Base-by-base conservation (phyloP, 1,284 basidiomycete genomes). In the Cryptococcus neoformans region DNA sequence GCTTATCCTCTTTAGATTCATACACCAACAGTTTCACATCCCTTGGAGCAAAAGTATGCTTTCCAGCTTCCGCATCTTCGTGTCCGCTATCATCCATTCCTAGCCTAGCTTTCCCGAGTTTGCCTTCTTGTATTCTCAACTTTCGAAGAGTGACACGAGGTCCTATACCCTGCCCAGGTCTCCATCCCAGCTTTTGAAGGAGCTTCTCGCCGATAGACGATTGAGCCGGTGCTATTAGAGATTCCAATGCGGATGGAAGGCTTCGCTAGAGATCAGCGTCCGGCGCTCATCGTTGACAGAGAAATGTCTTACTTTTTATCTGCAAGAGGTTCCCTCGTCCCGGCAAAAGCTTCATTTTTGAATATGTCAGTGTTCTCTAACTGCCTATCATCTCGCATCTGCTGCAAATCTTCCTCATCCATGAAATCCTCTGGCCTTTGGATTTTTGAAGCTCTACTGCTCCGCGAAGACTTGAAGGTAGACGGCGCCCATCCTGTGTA, bases 371-470 rank as follows among this genome's bases (percentile, higher is more conserved):
- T 78, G 53, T 75, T 77, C 68, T 90, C 87, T 8, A 95, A 75
- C 47, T 84, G 84, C 62, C 86, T 82, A 64, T 83, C 84, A 49
- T 90, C 89, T 42, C 82, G 84, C 59, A 88, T 74, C 61, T 90
- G 90, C 41, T 87, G 84, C n/a, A 95, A 79, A 75, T 97, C 95
- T 78, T 99, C 96, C 46, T 97, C 95, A 77, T 99, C 95, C 95
- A 99, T 99, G 74, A 92, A 98, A 74, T 98, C 95, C 72, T 97
- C 91, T 0, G 89, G 86, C 10, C 84, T 82, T 60, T 76, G 73
- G 14, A 81, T 78, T 68, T 86, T 87, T 34, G 56, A 45, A 0
- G 87, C 85, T 39, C 91, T 83, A 45, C 89, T 87, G 14, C 77
- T 77, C 17, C 91, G 83, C 9, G 90, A 94, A 0, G 92, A 94